Conservation (phyloP, 192 early-diverging fungal species). For the Linnemannia zychae region DNA sequence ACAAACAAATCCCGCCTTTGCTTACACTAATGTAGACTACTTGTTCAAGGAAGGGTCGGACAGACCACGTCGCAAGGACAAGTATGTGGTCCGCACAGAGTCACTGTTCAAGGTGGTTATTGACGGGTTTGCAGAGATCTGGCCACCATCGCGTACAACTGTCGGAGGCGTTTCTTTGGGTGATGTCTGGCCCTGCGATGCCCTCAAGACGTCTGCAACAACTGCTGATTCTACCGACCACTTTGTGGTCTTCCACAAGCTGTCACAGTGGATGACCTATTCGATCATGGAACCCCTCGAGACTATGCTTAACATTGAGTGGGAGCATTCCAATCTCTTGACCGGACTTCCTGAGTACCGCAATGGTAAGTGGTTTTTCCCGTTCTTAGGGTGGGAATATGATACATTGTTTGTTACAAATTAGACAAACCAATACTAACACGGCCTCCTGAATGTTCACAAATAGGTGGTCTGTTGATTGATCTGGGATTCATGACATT, state of each 20-base stretch:
- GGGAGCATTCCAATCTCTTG: constrained; percentile 73
- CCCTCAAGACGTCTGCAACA: constrained; percentile 54
- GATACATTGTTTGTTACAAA: not conserved
- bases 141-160: constrained; percentile 86
- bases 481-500: constrained; percentile 85
- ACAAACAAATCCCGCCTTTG: not conserved
- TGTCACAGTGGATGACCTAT: constrained; percentile 97
- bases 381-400: no score
- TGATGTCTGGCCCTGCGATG: constrained; percentile 90
- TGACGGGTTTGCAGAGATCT: constrained; percentile 83
- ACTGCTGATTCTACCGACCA: constrained; percentile 49
- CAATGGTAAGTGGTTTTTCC: no score
- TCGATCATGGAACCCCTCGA: constrained; percentile 88
- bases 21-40: constrained; percentile 63
- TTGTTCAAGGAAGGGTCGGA: constrained; percentile 70
- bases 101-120: constrained; percentile 87
- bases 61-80: constrained; percentile 60
- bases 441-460: constrained; percentile 31
- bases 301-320: constrained; percentile 54
- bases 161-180: constrained; percentile 85
- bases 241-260: constrained; percentile 90
- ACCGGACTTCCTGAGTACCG: constrained; percentile 92
- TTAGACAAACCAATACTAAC: not conserved
- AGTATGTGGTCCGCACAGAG: constrained; percentile 71
- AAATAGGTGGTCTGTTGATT: constrained; percentile 86